Base-by-base conservation (phyloP, 305 asterid species). In the Solanum chacoense region DNA sequence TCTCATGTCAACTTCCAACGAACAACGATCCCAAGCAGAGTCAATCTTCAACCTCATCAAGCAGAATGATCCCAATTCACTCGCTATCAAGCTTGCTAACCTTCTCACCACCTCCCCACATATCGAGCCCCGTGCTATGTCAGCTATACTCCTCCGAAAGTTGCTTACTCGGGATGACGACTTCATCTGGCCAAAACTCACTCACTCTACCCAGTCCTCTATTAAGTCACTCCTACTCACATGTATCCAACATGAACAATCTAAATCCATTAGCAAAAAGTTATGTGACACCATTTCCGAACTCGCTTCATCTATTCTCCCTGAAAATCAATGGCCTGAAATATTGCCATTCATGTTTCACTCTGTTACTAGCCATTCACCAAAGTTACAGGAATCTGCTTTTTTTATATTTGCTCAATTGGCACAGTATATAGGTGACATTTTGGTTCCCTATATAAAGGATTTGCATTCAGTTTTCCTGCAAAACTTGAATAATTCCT, bases 11-110 rank as follows among this genome's bases (percentile, higher is more conserved):
- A 24, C 91, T n/a, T 55, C 88, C 65, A 84, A 90, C 87, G 90
- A 90, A 79, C 90, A 88, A 31, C 88, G 91, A 38, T 90, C 91
- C 26, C 88, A 87, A 36, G 91, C 91, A 16, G 91, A 90, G 35
- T 42, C 89, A 13, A 55, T 90, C 72, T 90, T 87, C 91, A 90
- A 90, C 36, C 75, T 87, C 40, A 42, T 88, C 87, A 90, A 90
- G 59, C 88, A 88, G 40, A 87, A 35, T 81, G 87, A 90, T 72
- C 91, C 91, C 3, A 87, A 90, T 69, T 72, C 88, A 24, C 90
- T 90, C 11, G 32, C 85, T 5, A 79, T 87, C 37, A 87, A 87
- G 50, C 88, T 90, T 36, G 84, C 89, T 11, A 89, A 90, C 38
- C 79, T 87, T 13, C 88, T 90, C 63, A 45, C 81, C 34, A 59